Evolutionary conservation across 1,284 basidiomycete genomes (phyloP), one percentile per base, ranked within the genome.

Genomic region (Takashimella koratensis): DNA sequence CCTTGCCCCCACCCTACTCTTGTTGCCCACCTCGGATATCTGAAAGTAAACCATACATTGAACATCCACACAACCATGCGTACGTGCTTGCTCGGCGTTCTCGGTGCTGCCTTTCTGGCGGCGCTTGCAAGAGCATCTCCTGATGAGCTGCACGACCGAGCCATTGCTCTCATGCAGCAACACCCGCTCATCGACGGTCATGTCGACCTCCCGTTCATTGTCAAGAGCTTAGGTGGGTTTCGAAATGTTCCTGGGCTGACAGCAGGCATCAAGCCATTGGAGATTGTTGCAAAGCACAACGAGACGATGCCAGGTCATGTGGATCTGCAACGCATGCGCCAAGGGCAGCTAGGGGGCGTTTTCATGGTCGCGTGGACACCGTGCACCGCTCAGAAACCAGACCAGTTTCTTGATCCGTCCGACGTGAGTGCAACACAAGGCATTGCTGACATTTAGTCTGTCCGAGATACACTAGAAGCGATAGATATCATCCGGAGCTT

Each of bases 391-490:
- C 30, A 36, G 8, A 36, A 16, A 8, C 8, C 8, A 16, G 30
- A 36, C 10, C 10, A 36, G 16, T 36, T 36, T 36, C 30, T 36
- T 8, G 85, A 10, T 83, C 82, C 4, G 85, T 85, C 82, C 78
- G 81, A 58, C 86, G 88, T 47, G 80, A 86, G 86, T 85, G 22
- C n/a, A 45, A 25, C n/a, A 30, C 22, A 16, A 25, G 45, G 6
- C n/a, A 47, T 43, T 22, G 45, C 2, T 30, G 23, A 23, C 20
- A 39, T 22, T n/a, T 54, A 63, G 56, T 49, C 19, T 40, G 64
- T 43, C 44, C 86, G 89, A 45, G 89, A 92, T 67, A 91, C 89
- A 0, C 76, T 94, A 19, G 90, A 93, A 70, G 88, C 90, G 68
- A 88, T 93, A 56, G 90, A 93, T 64, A 70, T 91, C 26, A 88